Evolutionary conservation across 192 early-diverging fungal species (phyloP).

Genomic region (Coemansia sp.): DNA sequence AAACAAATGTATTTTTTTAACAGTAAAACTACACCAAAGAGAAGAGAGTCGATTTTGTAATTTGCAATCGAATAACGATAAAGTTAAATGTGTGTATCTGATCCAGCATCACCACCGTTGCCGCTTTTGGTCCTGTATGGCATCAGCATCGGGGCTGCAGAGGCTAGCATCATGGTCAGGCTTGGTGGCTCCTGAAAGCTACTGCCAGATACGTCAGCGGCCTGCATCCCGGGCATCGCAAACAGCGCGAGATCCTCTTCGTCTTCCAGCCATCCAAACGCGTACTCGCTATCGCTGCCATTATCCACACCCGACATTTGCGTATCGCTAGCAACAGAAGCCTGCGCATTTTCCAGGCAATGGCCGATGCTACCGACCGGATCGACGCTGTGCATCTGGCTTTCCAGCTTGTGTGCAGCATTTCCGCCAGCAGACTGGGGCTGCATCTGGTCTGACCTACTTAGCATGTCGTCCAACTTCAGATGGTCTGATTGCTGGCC

Average conservation of each 20-base stretch:
- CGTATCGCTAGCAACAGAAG: not conserved
- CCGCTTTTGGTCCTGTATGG: conserved; percentile 14
- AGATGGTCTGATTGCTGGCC: not conserved
- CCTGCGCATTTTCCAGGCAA: not conserved
- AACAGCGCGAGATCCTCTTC: conserved; percentile 47
- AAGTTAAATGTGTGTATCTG: conserved; percentile 6
- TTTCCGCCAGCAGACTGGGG: not conserved
- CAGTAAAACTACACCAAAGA: not conserved
- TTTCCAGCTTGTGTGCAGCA: not conserved
- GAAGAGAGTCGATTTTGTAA: too few relatives aligned
- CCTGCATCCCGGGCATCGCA: conserved; percentile 34
- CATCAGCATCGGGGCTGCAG: conserved; percentile 43
- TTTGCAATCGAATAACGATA: too few relatives aligned
- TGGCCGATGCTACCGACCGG: not conserved
- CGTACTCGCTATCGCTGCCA: conserved; percentile 29
- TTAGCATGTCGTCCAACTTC: not conserved
- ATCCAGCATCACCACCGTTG: not conserved
- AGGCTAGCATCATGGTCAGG: conserved; percentile 45
- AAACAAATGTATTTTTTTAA: not conserved
- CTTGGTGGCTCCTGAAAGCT: conserved; percentile 19
- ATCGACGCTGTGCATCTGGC: not conserved
- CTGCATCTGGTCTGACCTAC: not conserved
- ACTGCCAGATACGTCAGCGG: conserved; percentile 2
- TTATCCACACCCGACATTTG: conserved; percentile 4
- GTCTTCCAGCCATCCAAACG: conserved; percentile 53